phyloP scores from a whole-genome alignment of 2,329 filamentous ascomycete genomes.

The Botryotinia globosa region DNA sequence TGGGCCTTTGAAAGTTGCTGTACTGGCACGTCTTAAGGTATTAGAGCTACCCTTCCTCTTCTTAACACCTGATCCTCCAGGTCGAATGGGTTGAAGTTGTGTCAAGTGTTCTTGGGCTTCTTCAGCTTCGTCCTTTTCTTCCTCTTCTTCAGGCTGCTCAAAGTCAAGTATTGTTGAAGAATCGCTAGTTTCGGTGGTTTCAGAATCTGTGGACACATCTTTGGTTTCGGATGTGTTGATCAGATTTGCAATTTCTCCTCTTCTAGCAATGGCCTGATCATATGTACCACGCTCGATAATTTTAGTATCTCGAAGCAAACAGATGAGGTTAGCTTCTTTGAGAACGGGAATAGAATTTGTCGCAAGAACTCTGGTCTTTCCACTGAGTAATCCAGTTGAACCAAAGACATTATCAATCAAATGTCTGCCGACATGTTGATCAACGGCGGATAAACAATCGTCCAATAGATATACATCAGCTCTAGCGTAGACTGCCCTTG shows the following conservation, averaged over 20 bases:
- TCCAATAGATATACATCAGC: constrained; percentile 96
- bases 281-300: constrained; percentile 89
- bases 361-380: constrained; percentile 88
- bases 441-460: constrained; percentile 93
- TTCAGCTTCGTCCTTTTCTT: constrained; percentile 61
- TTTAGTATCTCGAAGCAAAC: constrained; percentile 75
- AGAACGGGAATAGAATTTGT: constrained; percentile 94
- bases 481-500: constrained; percentile 90
- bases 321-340: constrained; percentile 84
- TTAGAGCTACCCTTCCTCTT: constrained; percentile 67
- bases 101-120: constrained; percentile 75
- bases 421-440: constrained; percentile 93
- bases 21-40: constrained; percentile 85
- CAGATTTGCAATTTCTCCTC: constrained; percentile 81
- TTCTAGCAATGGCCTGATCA: constrained; percentile 87
- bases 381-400: constrained; percentile 72
- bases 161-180: constrained; percentile 53
- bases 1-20: constrained; percentile 83
- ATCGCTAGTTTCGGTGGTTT: constrained; percentile 49
- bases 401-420: constrained; percentile 94
- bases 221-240: constrained; percentile 71
- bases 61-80: constrained; percentile 49
- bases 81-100: constrained; percentile 73
- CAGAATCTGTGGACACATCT: constrained; percentile 45
- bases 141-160: constrained; percentile 50